A percentile compares a stretch with the other conserved stretches of the same genome.
These are phyloP conservation scores for Ophiocordyceps camponoti-floridani DNA, from an alignment of 2,329 filamentous ascomycete genomes.

Conservation along the genomic window DNA sequence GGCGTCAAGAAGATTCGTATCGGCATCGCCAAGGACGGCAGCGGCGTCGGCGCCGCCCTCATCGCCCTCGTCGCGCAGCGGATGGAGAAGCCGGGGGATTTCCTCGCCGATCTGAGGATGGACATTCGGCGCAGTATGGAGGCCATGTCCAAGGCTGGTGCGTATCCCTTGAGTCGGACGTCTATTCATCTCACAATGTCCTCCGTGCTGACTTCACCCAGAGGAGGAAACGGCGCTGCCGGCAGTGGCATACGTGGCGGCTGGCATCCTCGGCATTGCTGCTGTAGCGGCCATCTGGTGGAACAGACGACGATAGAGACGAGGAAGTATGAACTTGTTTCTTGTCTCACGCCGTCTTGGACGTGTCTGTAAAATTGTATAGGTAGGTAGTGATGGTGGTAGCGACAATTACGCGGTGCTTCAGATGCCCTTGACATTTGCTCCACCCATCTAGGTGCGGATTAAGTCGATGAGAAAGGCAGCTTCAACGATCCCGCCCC, in stretches of 20 bases:
- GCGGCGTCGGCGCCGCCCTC: conserved; percentile 65
- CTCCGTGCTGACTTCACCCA: conserved; percentile 7
- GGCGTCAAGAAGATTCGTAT: conserved; percentile 82
- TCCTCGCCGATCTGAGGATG: conserved; percentile 21
- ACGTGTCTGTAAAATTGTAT: background rate
- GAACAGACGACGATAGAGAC: conserved; percentile 11
- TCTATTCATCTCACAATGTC: accelerated
- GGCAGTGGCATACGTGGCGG: conserved; percentile 7
- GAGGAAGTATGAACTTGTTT: background rate
- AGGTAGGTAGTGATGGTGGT: background rate
- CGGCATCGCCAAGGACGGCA: conserved; percentile 92
- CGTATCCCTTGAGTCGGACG: conserved; percentile 2
- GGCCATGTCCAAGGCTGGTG: conserved; percentile 13
- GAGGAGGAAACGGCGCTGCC: conserved; percentile 16
- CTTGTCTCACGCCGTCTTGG: background rate
- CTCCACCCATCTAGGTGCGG: background rate
- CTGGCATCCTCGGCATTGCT: conserved; percentile 16
- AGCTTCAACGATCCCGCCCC: too few species aligned
- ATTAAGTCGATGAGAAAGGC: background rate
- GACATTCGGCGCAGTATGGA: conserved; percentile 18
- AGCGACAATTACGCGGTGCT: background rate
- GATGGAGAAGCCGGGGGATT: conserved; percentile 35
- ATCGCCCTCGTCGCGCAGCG: conserved; percentile 78
- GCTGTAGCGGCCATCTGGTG: conserved; percentile 21
- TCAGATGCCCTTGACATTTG: background rate